Evolutionary conservation across 768 basidiomycete genomes (phyloP).

Genomic region (Lentinula guzmanii): DNA sequence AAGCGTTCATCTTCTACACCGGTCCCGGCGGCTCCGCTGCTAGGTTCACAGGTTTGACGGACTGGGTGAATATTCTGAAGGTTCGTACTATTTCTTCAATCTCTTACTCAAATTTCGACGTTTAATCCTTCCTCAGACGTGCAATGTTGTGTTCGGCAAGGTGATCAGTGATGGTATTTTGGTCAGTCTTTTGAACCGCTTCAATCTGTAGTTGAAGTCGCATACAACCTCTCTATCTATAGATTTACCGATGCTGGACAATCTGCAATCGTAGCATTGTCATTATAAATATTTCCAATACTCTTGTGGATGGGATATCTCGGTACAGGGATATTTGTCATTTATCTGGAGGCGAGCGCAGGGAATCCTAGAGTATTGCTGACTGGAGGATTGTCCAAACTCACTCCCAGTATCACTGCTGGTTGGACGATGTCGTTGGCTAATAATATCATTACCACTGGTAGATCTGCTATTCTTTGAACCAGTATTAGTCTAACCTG

Average conservation of each 20-base stretch:
- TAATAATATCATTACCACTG: constrained; percentile 8
- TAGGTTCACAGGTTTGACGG: constrained; percentile 6
- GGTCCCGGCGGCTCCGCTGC: constrained; percentile 4
- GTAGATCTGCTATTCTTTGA: background rate
- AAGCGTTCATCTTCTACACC: constrained; percentile 11
- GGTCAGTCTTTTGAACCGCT: background rate
- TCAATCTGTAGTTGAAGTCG: background rate
- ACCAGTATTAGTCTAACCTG: background rate
- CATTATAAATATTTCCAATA: constrained; percentile 1
- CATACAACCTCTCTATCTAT: background rate
- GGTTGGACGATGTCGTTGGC: constrained; percentile 5
- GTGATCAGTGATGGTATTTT: constrained; percentile 9
- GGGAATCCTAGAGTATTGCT: background rate
- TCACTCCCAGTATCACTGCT: constrained; percentile 4
- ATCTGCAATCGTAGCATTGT: background rate
- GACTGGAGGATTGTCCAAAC: background rate
- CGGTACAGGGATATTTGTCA: constrained; percentile 3
- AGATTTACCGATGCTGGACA: constrained; percentile 12
- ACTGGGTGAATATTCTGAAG: constrained; percentile 12
- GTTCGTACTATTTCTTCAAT: background rate
- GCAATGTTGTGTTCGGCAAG: constrained; percentile 1
- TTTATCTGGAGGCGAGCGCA: constrained; percentile 6
- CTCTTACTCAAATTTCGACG: background rate
- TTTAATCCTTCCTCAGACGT: constrained; percentile 3
- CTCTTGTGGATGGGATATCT: constrained; percentile 1